Base-by-base conservation (phyloP, 2,329 filamentous ascomycete genomes). In the Dactylellina cionopaga region DNA sequence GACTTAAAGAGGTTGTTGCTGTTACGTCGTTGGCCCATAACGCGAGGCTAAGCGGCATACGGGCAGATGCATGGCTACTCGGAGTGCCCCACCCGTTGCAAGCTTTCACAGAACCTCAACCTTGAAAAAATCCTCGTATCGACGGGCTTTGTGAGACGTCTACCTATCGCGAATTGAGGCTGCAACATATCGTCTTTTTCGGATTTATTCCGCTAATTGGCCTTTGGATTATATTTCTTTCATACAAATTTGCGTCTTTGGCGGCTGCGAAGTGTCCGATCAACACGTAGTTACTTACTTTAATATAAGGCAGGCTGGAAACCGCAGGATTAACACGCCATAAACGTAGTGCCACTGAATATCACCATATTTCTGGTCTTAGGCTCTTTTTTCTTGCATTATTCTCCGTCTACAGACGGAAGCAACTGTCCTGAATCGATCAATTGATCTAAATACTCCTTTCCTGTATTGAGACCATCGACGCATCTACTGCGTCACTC, bases 191-290 rank as follows among this genome's bases (percentile, higher is more conserved):
- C 11, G n/a, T 13, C 31, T n/a, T 19, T 60, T 27, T 68, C 54
- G 44, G 52, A 7, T 17, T 58, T 33, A 33, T 59, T 37, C 63
- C 52, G 46, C 37, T 44, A 60, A 60, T 68, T 37, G 56, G 33
- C 24, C 22, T 33, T 35, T 46, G 25, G 29, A 15, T 24, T 17
- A 55, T 29, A 55, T 9, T 55, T 41, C 19, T 25, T n/a, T 22
- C 4, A 6, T 52, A 22, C 29, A 29, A 39, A 33, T 11, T 54
- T 7, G 10, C n/a, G 31, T 3, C 3, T 24, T 54, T 13, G 49
- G 9, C 15, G 19, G 11, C 29, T 3, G 29, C 37, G 25, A 43
- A 43, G 52, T 56, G 24, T 11, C 54, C 37, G 54, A 58, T 6
- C 37, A 29, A 44, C 51, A 19, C 39, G 39, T n/a, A n/a, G n/a